These are phyloP conservation scores for Beta lomatogona DNA, from an alignment of 179 eudicot genomes.

Conservation along the genomic window DNA sequence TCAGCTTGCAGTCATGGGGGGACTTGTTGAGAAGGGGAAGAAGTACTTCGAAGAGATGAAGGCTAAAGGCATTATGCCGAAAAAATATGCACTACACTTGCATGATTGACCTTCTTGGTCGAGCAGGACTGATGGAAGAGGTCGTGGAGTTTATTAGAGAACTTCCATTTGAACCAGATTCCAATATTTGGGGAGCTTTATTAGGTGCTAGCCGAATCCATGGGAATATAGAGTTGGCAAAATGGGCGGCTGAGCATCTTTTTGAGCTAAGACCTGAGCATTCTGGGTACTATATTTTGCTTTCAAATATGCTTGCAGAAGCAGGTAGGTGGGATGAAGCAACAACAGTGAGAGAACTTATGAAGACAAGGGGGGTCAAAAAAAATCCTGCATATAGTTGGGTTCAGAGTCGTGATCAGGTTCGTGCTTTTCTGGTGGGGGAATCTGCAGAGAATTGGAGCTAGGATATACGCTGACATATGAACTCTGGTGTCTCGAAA, in stretches of 20 bases:
- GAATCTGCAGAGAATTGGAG: background rate
- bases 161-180: constrained; percentile 56
- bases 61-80: constrained; percentile 34
- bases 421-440: constrained; percentile 44
- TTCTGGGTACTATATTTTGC: constrained; percentile 58
- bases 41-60: constrained; percentile 57
- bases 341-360: constrained; percentile 48
- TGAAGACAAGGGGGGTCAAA: constrained; percentile 47
- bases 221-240: constrained; percentile 63
- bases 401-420: constrained; percentile 40
- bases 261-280: constrained; percentile 59
- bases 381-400: constrained; percentile 68
- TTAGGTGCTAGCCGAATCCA: constrained; percentile 65
- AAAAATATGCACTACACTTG: constrained; percentile 63
- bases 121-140: constrained; percentile 67
- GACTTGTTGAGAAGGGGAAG: constrained; percentile 59
- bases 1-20: constrained; percentile 82
- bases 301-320: constrained; percentile 72
- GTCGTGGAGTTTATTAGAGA: constrained; percentile 48
- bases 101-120: constrained; percentile 83
- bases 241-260: constrained; percentile 65
- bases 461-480: too few species aligned
- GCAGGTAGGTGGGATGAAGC: constrained; percentile 75
- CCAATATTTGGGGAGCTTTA: constrained; percentile 71
- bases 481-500: too few species aligned